A percentile compares a stretch with the other conserved stretches of the same genome.
Evolutionary conservation across 1,284 basidiomycete species (phyloP).

Genomic region (Limonomyces culmigenus): DNA sequence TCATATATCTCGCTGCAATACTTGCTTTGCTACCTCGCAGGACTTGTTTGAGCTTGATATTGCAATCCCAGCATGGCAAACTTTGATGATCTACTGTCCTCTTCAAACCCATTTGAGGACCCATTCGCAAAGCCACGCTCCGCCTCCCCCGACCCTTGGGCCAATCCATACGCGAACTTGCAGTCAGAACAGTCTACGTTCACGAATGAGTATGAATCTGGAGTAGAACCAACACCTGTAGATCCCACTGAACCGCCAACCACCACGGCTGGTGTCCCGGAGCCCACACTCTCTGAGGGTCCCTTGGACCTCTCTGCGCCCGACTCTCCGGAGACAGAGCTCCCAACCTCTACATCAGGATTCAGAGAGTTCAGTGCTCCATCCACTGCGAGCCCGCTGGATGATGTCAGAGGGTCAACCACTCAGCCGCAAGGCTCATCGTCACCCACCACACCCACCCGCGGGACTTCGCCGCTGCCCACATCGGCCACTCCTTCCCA

Average conservation of each 20-base stretch:
- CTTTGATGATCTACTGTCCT: constrained; percentile 65
- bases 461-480: too few relatives aligned
- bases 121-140: constrained; percentile 49
- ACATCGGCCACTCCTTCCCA: too few relatives aligned
- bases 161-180: constrained; percentile 20
- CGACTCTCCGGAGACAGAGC: not conserved
- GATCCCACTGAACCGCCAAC: constrained; percentile 6
- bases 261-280: not conserved
- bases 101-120: constrained; percentile 64
- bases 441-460: too few relatives aligned
- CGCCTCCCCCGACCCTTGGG: constrained; percentile 64
- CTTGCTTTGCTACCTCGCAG: too few relatives aligned
- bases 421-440: too few relatives aligned
- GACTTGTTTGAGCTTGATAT: too few relatives aligned
- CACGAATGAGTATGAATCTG: not conserved
- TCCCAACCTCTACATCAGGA: too few relatives aligned
- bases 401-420: too few relatives aligned
- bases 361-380: too few relatives aligned
- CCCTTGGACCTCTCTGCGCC: not conserved
- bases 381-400: too few relatives aligned
- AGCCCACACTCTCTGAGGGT: not conserved
- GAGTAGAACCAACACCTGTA: constrained; percentile 6
- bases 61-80: constrained; percentile 41
- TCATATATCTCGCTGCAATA: too few relatives aligned
- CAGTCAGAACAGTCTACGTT: not conserved